Evolutionary conservation across 331 rosid species (phyloP), one percentile per base, ranked within the genome.

Genomic region (Quercus tomentella): DNA sequence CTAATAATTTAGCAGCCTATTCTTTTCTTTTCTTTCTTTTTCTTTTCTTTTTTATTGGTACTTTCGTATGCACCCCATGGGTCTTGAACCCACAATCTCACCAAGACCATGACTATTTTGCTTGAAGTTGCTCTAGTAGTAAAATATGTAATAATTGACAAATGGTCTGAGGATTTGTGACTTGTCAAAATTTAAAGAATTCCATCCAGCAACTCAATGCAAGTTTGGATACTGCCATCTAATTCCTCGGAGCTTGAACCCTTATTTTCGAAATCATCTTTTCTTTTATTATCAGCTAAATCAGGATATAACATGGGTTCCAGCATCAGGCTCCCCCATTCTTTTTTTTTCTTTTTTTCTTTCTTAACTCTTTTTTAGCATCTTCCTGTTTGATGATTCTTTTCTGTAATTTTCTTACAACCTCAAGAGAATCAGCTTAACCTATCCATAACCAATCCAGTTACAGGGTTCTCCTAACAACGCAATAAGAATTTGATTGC

Each of bases 71-170:
- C 55, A 49, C 55, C 55, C 55, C 55, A 49, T 49, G 55, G 18
- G 18, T 49, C 55, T 14, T 15, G 17, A 49, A 49, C 55, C 55
- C 18, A 49, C 55, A 49, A 49, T 49, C 55, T 49, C 55, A 49
- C 55, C 18, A 49, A 49, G 55, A 49, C 18, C 55, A 49, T 49
- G 14, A 49, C 55, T 49, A 49, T 14, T 49, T 33, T 67, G 41
- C 17, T 35, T 35, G 21, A 31, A 67, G 37, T 20, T 35, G 5
- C 23, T 23, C 66, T 23, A 23, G 15, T 22, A 23, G 66, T 10
- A 60, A 60, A 60, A 23, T 60, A 45, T 82, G 31, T 68, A 57
- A 60, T 49, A 49, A 49, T 49, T 35, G 67, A 65, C 55, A 83
- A 71, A 65, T 30, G 57, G 58, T 60, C 37, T 49, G 54, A 60